Conservation (phyloP, 2,329 filamentous ascomycete species). For the Alternaria sp. region DNA sequence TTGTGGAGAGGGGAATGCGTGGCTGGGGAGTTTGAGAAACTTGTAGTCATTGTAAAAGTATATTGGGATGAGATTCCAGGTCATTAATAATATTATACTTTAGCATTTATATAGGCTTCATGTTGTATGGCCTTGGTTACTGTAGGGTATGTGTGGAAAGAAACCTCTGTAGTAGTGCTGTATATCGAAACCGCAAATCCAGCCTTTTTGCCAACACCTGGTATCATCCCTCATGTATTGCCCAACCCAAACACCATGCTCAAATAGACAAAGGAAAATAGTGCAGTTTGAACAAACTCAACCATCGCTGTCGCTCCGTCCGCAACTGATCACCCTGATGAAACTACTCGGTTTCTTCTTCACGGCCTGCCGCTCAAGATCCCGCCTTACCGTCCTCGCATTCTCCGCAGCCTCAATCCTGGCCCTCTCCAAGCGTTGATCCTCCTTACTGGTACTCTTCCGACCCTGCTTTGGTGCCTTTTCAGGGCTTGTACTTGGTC, state of each 20-base stretch:
- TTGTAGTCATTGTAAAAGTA: background rate
- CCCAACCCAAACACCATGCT: background rate
- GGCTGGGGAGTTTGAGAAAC: background rate
- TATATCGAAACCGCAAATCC: background rate
- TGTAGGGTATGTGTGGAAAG: background rate
- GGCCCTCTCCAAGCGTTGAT: slow-evolving; percentile 5
- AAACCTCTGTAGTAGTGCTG: background rate
- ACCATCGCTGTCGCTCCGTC: slow-evolving; percentile 23
- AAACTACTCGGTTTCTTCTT: slow-evolving; percentile 37
- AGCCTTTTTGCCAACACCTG: background rate
- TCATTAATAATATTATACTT: background rate
- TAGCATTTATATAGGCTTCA: background rate
- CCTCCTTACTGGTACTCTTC: slow-evolving; percentile 15
- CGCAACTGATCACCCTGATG: slow-evolving; percentile 46
- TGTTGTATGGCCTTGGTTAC: background rate
- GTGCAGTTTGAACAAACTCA: background rate
- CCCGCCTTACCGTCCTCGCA: slow-evolving; percentile 11
- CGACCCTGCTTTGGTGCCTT: background rate
- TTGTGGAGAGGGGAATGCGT: background rate
- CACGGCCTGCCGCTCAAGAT: slow-evolving; percentile 1
- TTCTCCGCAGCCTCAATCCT: slow-evolving; percentile 7
- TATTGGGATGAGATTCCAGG: background rate
- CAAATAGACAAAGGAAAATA: background rate
- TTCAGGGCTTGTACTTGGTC: slow-evolving; percentile 4
- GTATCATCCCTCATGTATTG: background rate